Evolutionary conservation across 169 alveolate species (phyloP).

Genomic region (Besnoitia besnoiti): DNA sequence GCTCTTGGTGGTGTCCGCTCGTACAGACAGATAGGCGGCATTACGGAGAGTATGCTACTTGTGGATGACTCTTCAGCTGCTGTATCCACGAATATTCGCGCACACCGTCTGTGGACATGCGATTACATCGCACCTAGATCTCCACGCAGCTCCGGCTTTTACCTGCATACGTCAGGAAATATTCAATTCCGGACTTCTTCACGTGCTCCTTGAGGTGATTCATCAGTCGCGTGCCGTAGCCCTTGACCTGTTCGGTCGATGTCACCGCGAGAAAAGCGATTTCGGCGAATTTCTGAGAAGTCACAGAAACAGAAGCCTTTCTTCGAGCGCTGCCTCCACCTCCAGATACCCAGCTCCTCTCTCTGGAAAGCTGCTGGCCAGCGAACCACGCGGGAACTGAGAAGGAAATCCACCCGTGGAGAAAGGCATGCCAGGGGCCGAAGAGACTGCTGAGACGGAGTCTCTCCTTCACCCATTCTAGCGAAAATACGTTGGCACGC

Average conservation of each 20-base stretch:
- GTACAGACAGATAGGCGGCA: not conserved
- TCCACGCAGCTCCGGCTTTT: too few relatives aligned
- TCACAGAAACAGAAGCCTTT: slow-evolving; percentile 60
- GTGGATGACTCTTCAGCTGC: not conserved
- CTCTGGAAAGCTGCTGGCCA: too few relatives aligned
- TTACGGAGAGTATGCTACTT: not conserved
- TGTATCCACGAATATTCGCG: not conserved
- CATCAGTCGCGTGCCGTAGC: slow-evolving; percentile 98
- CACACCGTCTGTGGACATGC: not conserved
- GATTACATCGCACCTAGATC: not conserved
- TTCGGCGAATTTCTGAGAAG: slow-evolving; percentile 93
- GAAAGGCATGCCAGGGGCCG: too few relatives aligned
- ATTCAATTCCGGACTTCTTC: slow-evolving; percentile 83
- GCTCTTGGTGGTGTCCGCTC: too few relatives aligned
- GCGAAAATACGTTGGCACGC: too few relatives aligned
- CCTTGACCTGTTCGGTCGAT: slow-evolving; percentile 93
- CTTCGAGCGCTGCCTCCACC: not conserved
- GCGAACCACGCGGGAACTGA: too few relatives aligned
- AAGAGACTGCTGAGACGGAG: not conserved
- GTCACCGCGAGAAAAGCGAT: slow-evolving; percentile 98
- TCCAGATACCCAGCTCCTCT: too few relatives aligned
- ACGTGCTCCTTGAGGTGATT: slow-evolving; percentile 96
- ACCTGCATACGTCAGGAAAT: slow-evolving; percentile 87
- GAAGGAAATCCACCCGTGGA: not conserved
- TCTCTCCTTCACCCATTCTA: not conserved